phyloP scores from a whole-genome alignment of 192 early-diverging fungal species.

The Entomortierella parvispora region DNA sequence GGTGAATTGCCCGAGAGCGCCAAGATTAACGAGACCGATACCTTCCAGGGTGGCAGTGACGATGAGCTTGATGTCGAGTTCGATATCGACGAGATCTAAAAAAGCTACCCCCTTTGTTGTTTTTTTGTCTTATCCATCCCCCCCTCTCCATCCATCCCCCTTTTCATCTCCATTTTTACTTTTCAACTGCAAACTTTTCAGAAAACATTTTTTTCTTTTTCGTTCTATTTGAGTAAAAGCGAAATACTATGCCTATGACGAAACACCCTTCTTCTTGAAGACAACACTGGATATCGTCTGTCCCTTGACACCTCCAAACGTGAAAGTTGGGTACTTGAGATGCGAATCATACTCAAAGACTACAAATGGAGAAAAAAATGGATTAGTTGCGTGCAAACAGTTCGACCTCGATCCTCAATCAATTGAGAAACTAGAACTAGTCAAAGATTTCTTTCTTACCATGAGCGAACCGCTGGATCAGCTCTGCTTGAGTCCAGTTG shows the following conservation, averaged over 20 bases:
- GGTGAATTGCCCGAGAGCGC: constrained; percentile 94
- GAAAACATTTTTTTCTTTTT: background rate
- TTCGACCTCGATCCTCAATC: background rate
- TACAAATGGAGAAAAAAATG: background rate
- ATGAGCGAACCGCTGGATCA: constrained; percentile 69
- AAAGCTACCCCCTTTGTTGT: background rate
- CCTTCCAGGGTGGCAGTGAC: constrained; percentile 65
- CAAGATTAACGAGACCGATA: constrained; percentile 86
- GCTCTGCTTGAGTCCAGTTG: constrained; percentile 93
- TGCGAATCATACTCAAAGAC: constrained; percentile 73
- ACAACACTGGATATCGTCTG: constrained; percentile 89
- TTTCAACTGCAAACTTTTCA: background rate
- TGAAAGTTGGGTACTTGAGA: constrained; percentile 86
- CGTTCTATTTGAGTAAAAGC: background rate
- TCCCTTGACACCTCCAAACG: constrained; percentile 90
- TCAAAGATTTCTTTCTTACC: constrained; percentile 50
- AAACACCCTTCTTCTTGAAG: constrained; percentile 64
- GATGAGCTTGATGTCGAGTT: constrained; percentile 87
- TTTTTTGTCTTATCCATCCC: background rate
- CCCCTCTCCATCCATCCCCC: background rate
- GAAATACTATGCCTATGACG: too few species aligned
- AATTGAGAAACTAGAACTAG: too few species aligned
- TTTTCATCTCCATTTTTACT: background rate
- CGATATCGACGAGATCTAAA: constrained; percentile 88
- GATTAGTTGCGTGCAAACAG: too few species aligned